phyloP scores from a whole-genome alignment of 2,329 filamentous ascomycete genomes.

The Corniculantispora saksenae region DNA sequence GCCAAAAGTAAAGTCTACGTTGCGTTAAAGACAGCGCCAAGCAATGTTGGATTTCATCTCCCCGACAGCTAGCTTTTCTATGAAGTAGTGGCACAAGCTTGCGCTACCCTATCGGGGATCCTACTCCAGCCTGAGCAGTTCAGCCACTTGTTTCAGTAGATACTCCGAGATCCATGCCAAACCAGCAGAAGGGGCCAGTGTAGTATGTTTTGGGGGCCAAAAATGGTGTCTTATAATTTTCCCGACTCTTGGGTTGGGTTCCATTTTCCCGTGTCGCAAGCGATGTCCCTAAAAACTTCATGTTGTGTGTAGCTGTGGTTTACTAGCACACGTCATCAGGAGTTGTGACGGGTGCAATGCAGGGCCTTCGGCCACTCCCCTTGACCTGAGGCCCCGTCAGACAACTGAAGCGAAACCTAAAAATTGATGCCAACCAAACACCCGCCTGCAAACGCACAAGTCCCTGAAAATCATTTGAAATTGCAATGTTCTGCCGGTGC shows the following conservation, averaged over 20 bases:
- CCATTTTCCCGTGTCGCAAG: too few relatives aligned
- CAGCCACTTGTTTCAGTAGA: neutral
- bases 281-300: too few relatives aligned
- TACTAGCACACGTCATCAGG: neutral
- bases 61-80: neutral
- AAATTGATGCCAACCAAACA: neutral
- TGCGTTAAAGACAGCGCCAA: neutral
- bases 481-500: neutral
- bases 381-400: neutral
- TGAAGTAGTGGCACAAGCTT: neutral
- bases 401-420: neutral
- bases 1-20: neutral
- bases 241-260: too few relatives aligned
- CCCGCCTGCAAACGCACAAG: neutral
- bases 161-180: too few relatives aligned
- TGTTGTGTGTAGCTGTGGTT: too few relatives aligned
- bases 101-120: neutral
- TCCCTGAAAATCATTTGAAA: constrained; percentile 7
- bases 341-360: neutral
- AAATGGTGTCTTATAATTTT: too few relatives aligned
- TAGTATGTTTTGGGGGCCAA: too few relatives aligned
- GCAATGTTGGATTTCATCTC: neutral
- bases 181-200: too few relatives aligned
- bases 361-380: neutral
- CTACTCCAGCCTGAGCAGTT: neutral